phyloP scores from a whole-genome alignment of 2,329 filamentous ascomycete species.

The Pseudogymnoascus sp. region DNA sequence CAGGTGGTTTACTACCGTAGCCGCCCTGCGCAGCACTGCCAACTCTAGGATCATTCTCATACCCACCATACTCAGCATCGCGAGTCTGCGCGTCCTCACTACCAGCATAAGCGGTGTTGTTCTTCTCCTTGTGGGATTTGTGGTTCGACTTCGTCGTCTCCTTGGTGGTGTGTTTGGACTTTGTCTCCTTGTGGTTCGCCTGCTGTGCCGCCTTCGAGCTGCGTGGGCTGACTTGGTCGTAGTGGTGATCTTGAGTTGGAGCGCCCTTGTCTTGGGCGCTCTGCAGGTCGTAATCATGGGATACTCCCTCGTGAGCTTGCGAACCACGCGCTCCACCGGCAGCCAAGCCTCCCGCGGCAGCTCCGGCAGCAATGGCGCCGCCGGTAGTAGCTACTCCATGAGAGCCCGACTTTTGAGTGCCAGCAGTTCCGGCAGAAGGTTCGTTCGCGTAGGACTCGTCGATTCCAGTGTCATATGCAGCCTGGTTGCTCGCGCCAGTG shows the following conservation, averaged over 20 bases:
- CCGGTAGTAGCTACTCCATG: background rate
- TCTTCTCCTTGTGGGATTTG: background rate
- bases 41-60: background rate
- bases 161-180: background rate
- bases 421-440: too few species aligned
- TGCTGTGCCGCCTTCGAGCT: background rate
- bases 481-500: background rate
- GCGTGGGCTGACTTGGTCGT: background rate
- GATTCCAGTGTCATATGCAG: background rate
- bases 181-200: background rate
- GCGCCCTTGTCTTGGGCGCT: background rate
- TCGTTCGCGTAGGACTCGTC: background rate
- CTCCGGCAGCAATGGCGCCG: background rate
- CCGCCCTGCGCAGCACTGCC: conserved; percentile 13
- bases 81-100: background rate
- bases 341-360: background rate
- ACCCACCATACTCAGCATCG: background rate
- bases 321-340: background rate
- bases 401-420: background rate
- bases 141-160: background rate
- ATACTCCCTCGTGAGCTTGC: background rate
- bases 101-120: background rate
- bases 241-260: background rate
- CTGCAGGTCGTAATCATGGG: background rate
- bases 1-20: background rate